Evolutionary conservation across 306 rosid genomes (phyloP), one percentile per base, ranked within the genome.

Genomic region (Begonia fuchsioides): DNA sequence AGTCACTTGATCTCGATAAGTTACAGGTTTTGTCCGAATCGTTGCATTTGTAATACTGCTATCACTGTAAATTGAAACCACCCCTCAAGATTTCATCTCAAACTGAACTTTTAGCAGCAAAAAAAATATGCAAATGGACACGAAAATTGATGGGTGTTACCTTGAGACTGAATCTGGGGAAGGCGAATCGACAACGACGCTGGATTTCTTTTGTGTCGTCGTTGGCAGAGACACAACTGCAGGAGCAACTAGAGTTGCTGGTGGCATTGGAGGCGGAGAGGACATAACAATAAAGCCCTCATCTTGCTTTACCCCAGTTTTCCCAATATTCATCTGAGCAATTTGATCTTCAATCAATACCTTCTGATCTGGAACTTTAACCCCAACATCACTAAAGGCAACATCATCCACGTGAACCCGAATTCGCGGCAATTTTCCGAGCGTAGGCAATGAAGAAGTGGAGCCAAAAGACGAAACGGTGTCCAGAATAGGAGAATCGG

Each of bases 91-190:
- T 59, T 47, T 54, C 12, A 60, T 59, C 62, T 66, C 76, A 81
- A 60, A 64, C 55, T 63, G 11, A 15, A 14, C 63, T 48, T 52
- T 49, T 57, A 13, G 44, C 41, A 16, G 17, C 15, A 39, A 59
- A 57, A 32, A 12, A 13, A 39, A 3, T n/a, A n/a, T n/a, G n/a
- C 39, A 59, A 32, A 17, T 50, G 19, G n/a, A 32, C 35, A 13
- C 35, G 45, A 49, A 49, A 58, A 58, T 3, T 44, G 40, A 13
- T n/a, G 40, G 45, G 40, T 12, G 11, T 46, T 54, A 92, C 98
- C 98, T 85, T 56, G 98, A 82, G 57, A 85, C 94, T 15, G 96
- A 92, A 74, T 92, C 98, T 11, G 96, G 94, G 14, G 96, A 92
- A 47, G 82, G 79, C 67, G 79, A 52, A 67, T 92, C 98, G 55